Conservation (phyloP, 441 rosid species). For the Populus hybrid region DNA sequence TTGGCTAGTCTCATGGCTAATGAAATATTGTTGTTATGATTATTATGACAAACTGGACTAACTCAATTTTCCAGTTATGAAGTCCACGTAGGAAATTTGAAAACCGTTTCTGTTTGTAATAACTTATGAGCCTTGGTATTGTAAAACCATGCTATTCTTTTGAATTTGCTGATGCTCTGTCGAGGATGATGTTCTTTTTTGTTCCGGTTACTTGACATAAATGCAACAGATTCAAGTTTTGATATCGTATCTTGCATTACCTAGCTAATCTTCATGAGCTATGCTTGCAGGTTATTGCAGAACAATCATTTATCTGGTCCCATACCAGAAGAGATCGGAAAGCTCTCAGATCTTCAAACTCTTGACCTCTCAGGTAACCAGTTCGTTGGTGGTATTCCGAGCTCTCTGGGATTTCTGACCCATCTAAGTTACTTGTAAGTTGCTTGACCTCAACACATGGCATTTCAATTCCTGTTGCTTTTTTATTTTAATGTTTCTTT, state of each 20-base stretch:
- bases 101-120: not conserved
- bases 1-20: not conserved
- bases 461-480: slow-evolving; percentile 4
- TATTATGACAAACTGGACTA: not conserved
- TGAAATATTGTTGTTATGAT: not conserved
- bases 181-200: not conserved
- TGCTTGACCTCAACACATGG: slow-evolving; percentile 10
- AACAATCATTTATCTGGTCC: slow-evolving; percentile 62
- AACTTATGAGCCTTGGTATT: not conserved
- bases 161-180: not conserved
- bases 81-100: not conserved
- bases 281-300: slow-evolving; percentile 54
- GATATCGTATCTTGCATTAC: slow-evolving; percentile 3
- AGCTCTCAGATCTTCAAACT: slow-evolving; percentile 64
- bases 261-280: not conserved
- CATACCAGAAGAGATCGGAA: slow-evolving; percentile 69
- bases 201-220: not conserved
- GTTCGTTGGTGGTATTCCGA: slow-evolving; percentile 72
- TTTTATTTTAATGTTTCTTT: not conserved
- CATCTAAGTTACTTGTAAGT: slow-evolving; percentile 91
- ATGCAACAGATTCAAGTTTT: not conserved
- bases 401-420: slow-evolving; percentile 66
- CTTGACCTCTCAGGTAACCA: slow-evolving; percentile 86
- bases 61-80: not conserved
- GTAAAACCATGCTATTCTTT: not conserved